Evolutionary conservation across 2,329 filamentous ascomycete species (phyloP).

Genomic region (Kalaharituber pfeilii): DNA sequence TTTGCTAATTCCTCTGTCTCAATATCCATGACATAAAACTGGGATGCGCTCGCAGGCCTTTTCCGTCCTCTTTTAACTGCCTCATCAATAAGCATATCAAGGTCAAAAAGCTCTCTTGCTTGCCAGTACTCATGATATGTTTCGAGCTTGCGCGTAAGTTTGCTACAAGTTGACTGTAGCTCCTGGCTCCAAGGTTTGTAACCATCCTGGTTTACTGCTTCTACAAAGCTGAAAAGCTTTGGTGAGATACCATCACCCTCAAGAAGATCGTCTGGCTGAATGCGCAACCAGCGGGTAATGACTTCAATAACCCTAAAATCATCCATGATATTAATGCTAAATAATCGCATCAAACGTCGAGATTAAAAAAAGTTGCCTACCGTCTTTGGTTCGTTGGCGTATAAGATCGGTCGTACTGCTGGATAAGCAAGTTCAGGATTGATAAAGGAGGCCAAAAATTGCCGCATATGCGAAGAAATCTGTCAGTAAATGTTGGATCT

Average conservation of each 20-base stretch:
- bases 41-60: not conserved
- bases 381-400: not conserved
- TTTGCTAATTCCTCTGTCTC: not conserved
- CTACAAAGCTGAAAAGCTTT: not conserved
- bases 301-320: slow-evolving; percentile 1
- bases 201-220: not conserved
- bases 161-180: not conserved
- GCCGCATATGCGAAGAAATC: not conserved
- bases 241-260: not conserved
- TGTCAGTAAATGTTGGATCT: not conserved
- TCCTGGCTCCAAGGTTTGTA: not conserved
- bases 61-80: too few relatives aligned
- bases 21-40: not conserved
- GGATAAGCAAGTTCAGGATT: not conserved
- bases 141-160: not conserved
- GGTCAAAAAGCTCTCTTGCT: not conserved
- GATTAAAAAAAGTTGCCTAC: not conserved
- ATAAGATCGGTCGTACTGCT: not conserved
- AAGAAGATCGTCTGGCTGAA: not conserved
- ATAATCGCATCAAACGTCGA: not conserved
- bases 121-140: not conserved
- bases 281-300: not conserved
- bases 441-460: not conserved
- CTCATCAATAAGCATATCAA: not conserved
- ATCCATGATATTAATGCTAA: not conserved